These are phyloP conservation scores for Leccinum pellstonianum DNA, from an alignment of 768 basidiomycete genomes.

Conservation along the genomic window DNA sequence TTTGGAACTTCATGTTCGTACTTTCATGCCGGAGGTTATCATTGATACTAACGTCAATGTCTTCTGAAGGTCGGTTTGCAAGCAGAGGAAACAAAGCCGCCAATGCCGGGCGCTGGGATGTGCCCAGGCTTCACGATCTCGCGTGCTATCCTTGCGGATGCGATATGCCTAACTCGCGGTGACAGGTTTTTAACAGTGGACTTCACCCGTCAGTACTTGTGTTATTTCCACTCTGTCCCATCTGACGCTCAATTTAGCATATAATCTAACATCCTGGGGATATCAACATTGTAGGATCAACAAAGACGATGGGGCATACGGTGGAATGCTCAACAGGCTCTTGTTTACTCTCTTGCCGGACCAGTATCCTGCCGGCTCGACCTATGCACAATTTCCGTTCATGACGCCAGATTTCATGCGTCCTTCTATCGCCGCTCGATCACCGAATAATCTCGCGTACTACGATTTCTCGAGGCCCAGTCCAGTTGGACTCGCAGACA, in stretches of 20 bases:
- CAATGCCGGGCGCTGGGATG: slow-evolving; percentile 67
- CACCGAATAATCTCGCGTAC: slow-evolving; percentile 34
- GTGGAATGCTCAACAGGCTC: slow-evolving; percentile 71
- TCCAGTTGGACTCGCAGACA: neutral
- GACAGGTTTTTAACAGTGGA: slow-evolving; percentile 79
- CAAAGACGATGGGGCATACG: slow-evolving; percentile 64
- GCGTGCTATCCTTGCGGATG: slow-evolving; percentile 76
- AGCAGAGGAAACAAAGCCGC: slow-evolving; percentile 68
- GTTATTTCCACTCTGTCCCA: neutral
- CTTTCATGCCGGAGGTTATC: no score
- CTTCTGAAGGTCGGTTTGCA: slow-evolving; percentile 55
- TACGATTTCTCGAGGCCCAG: slow-evolving; percentile 61
- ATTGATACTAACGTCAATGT: neutral
- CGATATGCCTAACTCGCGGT: slow-evolving; percentile 71
- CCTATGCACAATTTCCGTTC: slow-evolving; percentile 83
- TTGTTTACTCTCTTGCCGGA: slow-evolving; percentile 73
- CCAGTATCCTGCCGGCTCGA: slow-evolving; percentile 61
- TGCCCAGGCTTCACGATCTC: slow-evolving; percentile 85
- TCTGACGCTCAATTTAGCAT: slow-evolving; percentile 42
- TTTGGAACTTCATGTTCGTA: slow-evolving; percentile 70
- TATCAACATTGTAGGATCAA: slow-evolving; percentile 68
- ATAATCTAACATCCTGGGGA: slow-evolving; percentile 78
- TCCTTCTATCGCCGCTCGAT: slow-evolving; percentile 44
- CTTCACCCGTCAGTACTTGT: slow-evolving; percentile 59
- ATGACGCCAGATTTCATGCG: slow-evolving; percentile 48